These are phyloP conservation scores for Huntiella decipiens DNA, from an alignment of 2,329 filamentous ascomycete genomes.

Conservation along the genomic window DNA sequence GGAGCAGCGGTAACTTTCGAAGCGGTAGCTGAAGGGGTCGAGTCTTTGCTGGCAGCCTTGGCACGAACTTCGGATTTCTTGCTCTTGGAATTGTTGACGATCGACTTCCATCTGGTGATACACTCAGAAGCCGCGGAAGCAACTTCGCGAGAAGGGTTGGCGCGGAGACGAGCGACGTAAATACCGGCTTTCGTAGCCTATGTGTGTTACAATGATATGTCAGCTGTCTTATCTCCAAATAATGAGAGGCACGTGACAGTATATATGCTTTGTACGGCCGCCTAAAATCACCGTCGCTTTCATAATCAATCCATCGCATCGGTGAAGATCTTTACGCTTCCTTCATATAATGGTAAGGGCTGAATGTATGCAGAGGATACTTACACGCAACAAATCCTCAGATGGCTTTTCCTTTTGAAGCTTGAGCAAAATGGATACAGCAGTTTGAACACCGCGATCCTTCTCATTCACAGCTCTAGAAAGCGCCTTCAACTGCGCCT, in stretches of 20 bases:
- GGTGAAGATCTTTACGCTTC: no score
- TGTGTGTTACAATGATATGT: background rate
- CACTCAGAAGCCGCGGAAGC: slow-evolving; percentile 60
- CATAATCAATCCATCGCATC: no score
- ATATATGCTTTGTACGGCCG: background rate
- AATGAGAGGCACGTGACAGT: background rate
- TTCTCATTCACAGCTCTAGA: slow-evolving; percentile 59
- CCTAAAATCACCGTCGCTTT: no score
- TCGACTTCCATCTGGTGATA: slow-evolving; percentile 71
- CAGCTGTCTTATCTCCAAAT: background rate
- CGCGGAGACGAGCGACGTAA: slow-evolving; percentile 60
- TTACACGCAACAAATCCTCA: slow-evolving; percentile 70
- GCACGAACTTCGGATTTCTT: slow-evolving; percentile 19
- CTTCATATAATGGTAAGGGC: background rate
- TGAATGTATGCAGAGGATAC: slow-evolving; percentile 16
- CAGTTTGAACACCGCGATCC: slow-evolving; percentile 47
- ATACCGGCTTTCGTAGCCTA: slow-evolving; percentile 79
- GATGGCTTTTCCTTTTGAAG: slow-evolving; percentile 71
- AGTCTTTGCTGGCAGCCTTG: slow-evolving; percentile 14
- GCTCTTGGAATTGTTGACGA: slow-evolving; percentile 47
- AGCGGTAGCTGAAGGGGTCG: slow-evolving; percentile 27
- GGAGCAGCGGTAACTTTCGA: slow-evolving; percentile 28
- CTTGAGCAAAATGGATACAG: slow-evolving; percentile 56
- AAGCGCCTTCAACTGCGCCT: slow-evolving; percentile 57
- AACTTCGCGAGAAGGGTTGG: slow-evolving; percentile 67